A percentile compares a stretch with the other conserved stretches of the same genome.
phyloP scores from a whole-genome alignment of 345 rosid genomes.

The Kandelia obovata region DNA sequence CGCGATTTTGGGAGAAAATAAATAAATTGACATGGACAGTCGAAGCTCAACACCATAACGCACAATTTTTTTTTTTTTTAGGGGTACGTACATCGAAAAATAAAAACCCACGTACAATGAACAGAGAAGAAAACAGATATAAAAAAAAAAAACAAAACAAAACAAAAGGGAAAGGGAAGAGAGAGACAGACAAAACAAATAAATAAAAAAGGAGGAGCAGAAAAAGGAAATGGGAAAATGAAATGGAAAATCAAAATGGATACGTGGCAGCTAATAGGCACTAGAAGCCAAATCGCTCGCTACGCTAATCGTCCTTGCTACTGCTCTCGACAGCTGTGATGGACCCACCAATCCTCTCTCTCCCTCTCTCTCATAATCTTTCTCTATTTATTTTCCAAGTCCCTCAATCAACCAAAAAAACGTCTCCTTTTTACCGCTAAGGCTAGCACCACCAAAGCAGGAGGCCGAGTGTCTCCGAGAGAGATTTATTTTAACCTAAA shows the following conservation, averaged over 20 bases:
- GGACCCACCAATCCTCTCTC: conserved; percentile 29
- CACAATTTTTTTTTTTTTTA: too few relatives aligned
- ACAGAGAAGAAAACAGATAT: conserved; percentile 3
- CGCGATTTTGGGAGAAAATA: background rate
- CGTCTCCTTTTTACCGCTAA: background rate
- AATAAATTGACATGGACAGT: background rate
- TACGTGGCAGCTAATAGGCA: conserved; percentile 61
- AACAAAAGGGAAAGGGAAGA: background rate
- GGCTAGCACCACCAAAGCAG: background rate
- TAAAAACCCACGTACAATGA: background rate
- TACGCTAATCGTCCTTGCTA: conserved; percentile 46
- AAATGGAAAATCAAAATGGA: conserved; percentile 20
- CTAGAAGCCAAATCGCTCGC: conserved; percentile 53
- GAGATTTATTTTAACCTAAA: background rate
- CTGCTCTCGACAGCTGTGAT: conserved; percentile 24
- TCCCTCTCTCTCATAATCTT: background rate
- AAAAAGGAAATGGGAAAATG: background rate
- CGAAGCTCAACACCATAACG: too few relatives aligned
- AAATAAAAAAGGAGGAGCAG: background rate
- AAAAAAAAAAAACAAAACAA: conserved; percentile 12
- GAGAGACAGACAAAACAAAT: background rate
- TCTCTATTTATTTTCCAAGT: conserved; percentile 16
- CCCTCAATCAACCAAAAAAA: background rate
- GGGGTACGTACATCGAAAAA: too few relatives aligned
- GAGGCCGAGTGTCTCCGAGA: background rate